phyloP scores from a whole-genome alignment of 441 rosid species.

The Rhodomyrtus psidioides region DNA sequence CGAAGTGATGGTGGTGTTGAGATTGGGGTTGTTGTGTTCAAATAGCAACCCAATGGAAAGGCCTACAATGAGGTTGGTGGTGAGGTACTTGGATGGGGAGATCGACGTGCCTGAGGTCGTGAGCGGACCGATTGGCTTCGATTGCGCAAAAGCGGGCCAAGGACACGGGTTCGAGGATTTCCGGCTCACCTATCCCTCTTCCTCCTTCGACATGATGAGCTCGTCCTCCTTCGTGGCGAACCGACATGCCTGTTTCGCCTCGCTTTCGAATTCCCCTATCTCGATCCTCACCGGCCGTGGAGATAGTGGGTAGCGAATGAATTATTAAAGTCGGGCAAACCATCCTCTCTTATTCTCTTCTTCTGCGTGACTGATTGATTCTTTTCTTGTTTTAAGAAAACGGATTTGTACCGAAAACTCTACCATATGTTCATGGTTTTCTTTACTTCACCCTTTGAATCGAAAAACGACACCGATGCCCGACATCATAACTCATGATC shows the following conservation, averaged over 20 bases:
- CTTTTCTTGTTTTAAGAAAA: background rate
- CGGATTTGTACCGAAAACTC: background rate
- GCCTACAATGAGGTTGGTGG: constrained; percentile 62
- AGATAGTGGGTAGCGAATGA: background rate
- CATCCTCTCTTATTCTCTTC: background rate
- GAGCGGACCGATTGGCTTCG: background rate
- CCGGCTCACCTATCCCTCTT: constrained; percentile 17
- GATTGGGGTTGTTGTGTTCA: constrained; percentile 75
- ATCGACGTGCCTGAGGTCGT: constrained; percentile 32
- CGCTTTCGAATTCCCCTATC: constrained; percentile 21
- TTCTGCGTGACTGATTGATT: background rate
- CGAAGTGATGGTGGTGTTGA: constrained; percentile 40
- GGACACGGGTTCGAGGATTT: constrained; percentile 34
- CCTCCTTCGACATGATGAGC: constrained; percentile 11
- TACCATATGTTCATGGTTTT: background rate
- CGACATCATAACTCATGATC: background rate
- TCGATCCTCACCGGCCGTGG: constrained; percentile 7
- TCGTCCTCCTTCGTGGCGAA: constrained; percentile 3
- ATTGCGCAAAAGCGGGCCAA: background rate
- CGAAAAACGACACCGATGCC: background rate
- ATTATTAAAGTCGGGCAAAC: background rate
- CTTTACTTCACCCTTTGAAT: background rate
- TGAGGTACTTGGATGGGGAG: constrained; percentile 55
- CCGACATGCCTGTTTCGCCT: constrained; percentile 6
- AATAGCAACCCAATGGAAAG: constrained; percentile 34